Conservation (phyloP, 345 rosid genomes). For the Sisymbrium altissimum region DNA sequence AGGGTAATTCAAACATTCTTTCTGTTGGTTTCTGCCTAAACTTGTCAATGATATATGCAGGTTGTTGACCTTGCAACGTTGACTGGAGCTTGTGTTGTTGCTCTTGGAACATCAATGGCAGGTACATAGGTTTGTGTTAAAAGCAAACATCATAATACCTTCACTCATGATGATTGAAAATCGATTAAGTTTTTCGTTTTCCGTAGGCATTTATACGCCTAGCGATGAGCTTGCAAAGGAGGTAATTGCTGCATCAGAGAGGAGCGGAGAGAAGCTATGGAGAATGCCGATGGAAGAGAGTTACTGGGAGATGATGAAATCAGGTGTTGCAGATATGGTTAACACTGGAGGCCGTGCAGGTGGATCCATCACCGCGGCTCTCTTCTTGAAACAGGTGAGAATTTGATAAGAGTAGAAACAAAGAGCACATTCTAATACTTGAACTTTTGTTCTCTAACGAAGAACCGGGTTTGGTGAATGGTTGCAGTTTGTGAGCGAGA, state of each 20-base stretch:
- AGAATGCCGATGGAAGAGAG: slow-evolving; percentile 97
- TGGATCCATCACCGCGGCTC: slow-evolving; percentile 87
- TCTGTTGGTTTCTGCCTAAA: not conserved
- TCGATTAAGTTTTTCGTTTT: not conserved
- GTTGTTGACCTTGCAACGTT: slow-evolving; percentile 88
- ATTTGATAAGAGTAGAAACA: not conserved
- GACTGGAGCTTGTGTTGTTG: slow-evolving; percentile 85
- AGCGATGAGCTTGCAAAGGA: slow-evolving; percentile 82
- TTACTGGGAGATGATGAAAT: slow-evolving; percentile 97
- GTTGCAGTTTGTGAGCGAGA: slow-evolving; percentile 77
- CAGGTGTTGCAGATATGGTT: slow-evolving; percentile 93
- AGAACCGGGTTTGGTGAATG: slow-evolving; percentile 19
- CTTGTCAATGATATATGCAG: slow-evolving; percentile 35
- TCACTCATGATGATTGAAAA: not conserved
- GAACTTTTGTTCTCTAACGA: not conserved
- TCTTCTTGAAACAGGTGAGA: slow-evolving; percentile 87
- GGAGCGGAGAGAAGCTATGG: slow-evolving; percentile 94
- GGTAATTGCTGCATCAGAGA: slow-evolving; percentile 66
- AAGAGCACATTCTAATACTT: not conserved
- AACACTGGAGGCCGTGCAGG: slow-evolving; percentile 85
- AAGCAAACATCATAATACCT: not conserved
- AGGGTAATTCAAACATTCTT: not conserved
- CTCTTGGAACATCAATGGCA: slow-evolving; percentile 94
- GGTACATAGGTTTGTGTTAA: slow-evolving; percentile 38
- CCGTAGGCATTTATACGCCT: slow-evolving; percentile 80